Conservation (phyloP, 257 asterid genomes). For the Capsicum chinense region DNA sequence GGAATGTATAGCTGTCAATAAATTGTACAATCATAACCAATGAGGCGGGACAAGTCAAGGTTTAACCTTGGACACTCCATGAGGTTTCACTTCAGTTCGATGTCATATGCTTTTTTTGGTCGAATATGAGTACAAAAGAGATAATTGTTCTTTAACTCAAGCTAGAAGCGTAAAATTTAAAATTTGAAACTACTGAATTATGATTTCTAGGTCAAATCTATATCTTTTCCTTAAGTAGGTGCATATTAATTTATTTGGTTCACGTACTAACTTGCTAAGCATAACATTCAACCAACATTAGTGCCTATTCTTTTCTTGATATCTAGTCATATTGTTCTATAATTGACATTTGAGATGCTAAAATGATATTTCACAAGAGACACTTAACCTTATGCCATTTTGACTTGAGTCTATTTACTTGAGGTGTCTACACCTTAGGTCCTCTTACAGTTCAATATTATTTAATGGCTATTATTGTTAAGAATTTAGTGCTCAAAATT, state of each 20-base stretch:
- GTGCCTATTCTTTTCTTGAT: background rate
- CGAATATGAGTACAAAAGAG: background rate
- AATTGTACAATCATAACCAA: conserved; percentile 71
- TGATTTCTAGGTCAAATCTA: background rate
- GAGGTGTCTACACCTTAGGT: background rate
- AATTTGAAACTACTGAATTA: background rate
- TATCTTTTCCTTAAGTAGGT: background rate
- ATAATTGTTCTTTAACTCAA: background rate
- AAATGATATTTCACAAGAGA: background rate
- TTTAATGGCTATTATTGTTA: background rate
- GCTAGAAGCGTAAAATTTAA: background rate
- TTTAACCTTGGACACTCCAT: conserved; percentile 35
- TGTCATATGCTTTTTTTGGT: background rate
- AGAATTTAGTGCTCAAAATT: background rate
- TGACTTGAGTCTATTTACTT: background rate
- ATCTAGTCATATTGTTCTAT: background rate
- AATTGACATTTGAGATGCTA: background rate
- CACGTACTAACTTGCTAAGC: background rate
- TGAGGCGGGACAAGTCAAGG: conserved; percentile 79
- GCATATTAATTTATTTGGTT: background rate
- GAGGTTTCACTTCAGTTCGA: background rate
- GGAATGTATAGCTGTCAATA: conserved; percentile 85
- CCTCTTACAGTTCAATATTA: background rate
- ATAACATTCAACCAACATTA: background rate
- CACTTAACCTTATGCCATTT: background rate